These are phyloP conservation scores for Cucurbita pepo DNA, from an alignment of 306 rosid species.

Conservation along the genomic window DNA sequence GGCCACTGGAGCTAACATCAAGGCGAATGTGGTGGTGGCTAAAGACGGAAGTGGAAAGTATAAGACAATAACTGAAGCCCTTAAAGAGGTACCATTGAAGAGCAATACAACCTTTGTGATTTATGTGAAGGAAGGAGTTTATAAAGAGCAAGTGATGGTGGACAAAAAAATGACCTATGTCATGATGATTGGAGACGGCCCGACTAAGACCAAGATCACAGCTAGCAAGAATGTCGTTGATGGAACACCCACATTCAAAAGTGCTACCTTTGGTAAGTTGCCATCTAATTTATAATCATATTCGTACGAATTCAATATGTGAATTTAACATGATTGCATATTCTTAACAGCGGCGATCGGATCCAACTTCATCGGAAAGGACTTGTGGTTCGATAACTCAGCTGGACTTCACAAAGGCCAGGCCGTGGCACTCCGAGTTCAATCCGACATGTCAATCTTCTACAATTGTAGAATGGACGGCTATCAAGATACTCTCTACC, in stretches of 20 bases:
- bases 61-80: slow-evolving; percentile 38
- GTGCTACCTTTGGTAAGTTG: too few species aligned
- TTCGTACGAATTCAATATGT: too few species aligned
- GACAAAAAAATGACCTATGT: slow-evolving; percentile 11
- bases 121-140: slow-evolving; percentile 51
- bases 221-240: slow-evolving; percentile 8
- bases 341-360: slow-evolving; percentile 22
- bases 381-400: slow-evolving; percentile 19
- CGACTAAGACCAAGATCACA: slow-evolving; percentile 34
- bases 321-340: too few species aligned
- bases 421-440: slow-evolving; percentile 14
- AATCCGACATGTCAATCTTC: slow-evolving; percentile 12
- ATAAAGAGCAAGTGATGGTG: slow-evolving; percentile 23
- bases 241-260: slow-evolving; percentile 8
- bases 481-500: slow-evolving; percentile 18
- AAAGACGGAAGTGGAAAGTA: slow-evolving; percentile 49
- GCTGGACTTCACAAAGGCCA: slow-evolving; percentile 15
- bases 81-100: slow-evolving; percentile 26
- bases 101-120: slow-evolving; percentile 39
- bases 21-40: slow-evolving; percentile 43
- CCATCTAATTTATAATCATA: too few species aligned
- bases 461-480: slow-evolving; percentile 16
- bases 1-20: not conserved
- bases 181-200: too few species aligned
- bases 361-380: slow-evolving; percentile 21